Conservation (phyloP, 495 filamentous ascomycete genomes). For the Aspergillus ellipticus region DNA sequence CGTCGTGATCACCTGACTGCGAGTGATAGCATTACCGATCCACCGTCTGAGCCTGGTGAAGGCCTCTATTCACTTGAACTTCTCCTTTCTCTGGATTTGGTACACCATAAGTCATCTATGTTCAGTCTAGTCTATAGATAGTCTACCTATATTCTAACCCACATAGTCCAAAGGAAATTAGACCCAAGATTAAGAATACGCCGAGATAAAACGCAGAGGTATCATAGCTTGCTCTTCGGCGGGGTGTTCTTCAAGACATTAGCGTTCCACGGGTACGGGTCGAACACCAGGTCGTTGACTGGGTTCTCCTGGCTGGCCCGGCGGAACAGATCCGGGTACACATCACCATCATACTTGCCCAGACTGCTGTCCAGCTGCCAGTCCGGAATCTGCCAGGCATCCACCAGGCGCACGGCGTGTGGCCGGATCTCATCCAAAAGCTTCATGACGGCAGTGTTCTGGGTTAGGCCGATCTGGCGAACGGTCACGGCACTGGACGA, state of each 20-base stretch:
- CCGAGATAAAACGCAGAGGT: neutral
- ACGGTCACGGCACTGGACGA: slow-evolving; percentile 58
- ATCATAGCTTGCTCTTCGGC: slow-evolving; percentile 40
- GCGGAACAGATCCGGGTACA: slow-evolving; percentile 67
- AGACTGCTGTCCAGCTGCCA: slow-evolving; percentile 66
- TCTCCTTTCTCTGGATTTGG: too few species aligned
- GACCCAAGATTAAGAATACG: neutral
- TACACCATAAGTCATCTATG: too few species aligned
- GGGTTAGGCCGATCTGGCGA: slow-evolving; percentile 59
- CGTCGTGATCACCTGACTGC: too few species aligned
- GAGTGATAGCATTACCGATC: too few species aligned
- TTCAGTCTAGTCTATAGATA: slow-evolving; percentile 5
- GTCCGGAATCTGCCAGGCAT: slow-evolving; percentile 66
- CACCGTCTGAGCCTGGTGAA: too few species aligned
- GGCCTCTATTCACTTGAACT: too few species aligned
- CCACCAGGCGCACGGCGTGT: slow-evolving; percentile 62
- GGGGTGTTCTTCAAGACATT: slow-evolving; percentile 52
- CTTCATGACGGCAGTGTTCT: slow-evolving; percentile 58
- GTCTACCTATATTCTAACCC: slow-evolving; percentile 9
- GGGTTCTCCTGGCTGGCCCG: slow-evolving; percentile 64
- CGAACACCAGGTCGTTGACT: slow-evolving; percentile 60
- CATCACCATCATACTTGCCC: slow-evolving; percentile 61
- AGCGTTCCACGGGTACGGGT: slow-evolving; percentile 62
- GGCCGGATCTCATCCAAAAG: slow-evolving; percentile 64
- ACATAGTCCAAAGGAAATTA: neutral